A percentile compares a stretch with the other conserved stretches of the same genome.
phyloP scores from a whole-genome alignment of 2,329 filamentous ascomycete species.

The Eurotiales sp. region DNA sequence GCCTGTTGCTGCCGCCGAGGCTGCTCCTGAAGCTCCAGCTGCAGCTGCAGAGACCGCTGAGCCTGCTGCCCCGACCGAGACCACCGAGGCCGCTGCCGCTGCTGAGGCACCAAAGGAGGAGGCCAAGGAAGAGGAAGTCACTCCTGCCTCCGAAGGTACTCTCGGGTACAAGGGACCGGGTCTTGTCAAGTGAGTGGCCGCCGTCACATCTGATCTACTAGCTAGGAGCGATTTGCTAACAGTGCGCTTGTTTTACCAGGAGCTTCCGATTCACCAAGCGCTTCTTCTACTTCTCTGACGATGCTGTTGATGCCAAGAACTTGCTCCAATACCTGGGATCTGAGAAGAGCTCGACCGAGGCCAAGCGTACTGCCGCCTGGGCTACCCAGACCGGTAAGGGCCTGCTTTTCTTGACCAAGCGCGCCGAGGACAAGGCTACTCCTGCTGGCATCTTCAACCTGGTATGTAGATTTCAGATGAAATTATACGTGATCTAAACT shows the following conservation, averaged over 20 bases:
- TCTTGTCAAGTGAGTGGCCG: slow-evolving; percentile 86
- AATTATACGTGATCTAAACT: slow-evolving; percentile 24
- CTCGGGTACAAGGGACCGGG: slow-evolving; percentile 88
- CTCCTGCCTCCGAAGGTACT: slow-evolving; percentile 75
- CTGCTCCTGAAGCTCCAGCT: slow-evolving; percentile 39
- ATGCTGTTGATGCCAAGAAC: slow-evolving; percentile 69
- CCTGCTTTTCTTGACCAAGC: slow-evolving; percentile 86
- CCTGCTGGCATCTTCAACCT: slow-evolving; percentile 81
- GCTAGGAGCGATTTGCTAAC: slow-evolving; percentile 1
- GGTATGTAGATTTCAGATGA: slow-evolving; percentile 58
- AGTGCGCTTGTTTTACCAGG: slow-evolving; percentile 49
- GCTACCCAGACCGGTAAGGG: slow-evolving; percentile 92
- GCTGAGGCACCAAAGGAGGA: slow-evolving; percentile 30
- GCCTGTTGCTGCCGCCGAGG: slow-evolving; percentile 65
- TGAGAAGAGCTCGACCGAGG: slow-evolving; percentile 77
- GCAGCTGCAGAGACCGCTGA: slow-evolving; percentile 24
- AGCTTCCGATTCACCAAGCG: slow-evolving; percentile 88
- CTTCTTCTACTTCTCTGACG: slow-evolving; percentile 81
- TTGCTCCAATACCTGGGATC: slow-evolving; percentile 75
- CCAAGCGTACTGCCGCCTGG: slow-evolving; percentile 77
- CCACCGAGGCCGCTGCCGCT: slow-evolving; percentile 29
- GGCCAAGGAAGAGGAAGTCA: slow-evolving; percentile 44
- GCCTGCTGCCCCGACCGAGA: slow-evolving; percentile 36
- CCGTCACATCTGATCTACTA: slow-evolving; percentile 10
- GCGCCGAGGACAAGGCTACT: slow-evolving; percentile 72